Base-by-base conservation (phyloP, 495 filamentous ascomycete species). In the Halenospora varia region DNA sequence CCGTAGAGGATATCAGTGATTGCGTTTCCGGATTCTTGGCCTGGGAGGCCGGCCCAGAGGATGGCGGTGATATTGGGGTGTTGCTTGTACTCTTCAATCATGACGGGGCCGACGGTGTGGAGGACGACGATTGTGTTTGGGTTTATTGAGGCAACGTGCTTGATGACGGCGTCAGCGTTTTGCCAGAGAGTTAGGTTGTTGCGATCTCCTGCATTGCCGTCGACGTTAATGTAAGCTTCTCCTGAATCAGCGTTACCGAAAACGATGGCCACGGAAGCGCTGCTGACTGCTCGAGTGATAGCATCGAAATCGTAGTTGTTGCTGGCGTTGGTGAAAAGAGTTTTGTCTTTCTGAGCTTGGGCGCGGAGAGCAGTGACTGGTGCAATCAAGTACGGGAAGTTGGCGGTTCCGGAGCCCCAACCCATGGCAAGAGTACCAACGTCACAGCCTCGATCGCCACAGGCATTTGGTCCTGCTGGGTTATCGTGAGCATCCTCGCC, bases 31-130 rank as follows among this genome's bases (percentile, higher is more conserved):
- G 87, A 90, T 69, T 98, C 88, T 68, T 97, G 88, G 11, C 94
- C 94, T 0, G 94, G 94, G 44, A 97, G 69, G 68, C 92, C 93
- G 59, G 93, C 94, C 87, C 91, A 97, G 17, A 97, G 66, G 41
- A 98, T 94, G 23, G 90, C 94, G 9, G 92, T 97, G 56, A 98
- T 81, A 69, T 97, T 97, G n/a, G 88, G 85, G 70, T 88, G 84
- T 60, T 92, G 73, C 58, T 89, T 86, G 76, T 84, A 96, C 23
- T 88, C 79, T 23, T 85, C 81, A 20, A 96, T 64, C 0, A 96
- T 73, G 18, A 97, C 90, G 15, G 93, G 81, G 2, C 90, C 90
- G 8, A 87, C 80, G 2, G 88, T 87, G 72, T 97, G 93, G 60
- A 98, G 87, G 52, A 97, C 82, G 13, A 98, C 89, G 53, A 98